Evolutionary conservation across 1,139 yeast genomes (phyloP), one percentile per base, ranked within the genome.

Genomic region (Suhomyces bokatorum): DNA sequence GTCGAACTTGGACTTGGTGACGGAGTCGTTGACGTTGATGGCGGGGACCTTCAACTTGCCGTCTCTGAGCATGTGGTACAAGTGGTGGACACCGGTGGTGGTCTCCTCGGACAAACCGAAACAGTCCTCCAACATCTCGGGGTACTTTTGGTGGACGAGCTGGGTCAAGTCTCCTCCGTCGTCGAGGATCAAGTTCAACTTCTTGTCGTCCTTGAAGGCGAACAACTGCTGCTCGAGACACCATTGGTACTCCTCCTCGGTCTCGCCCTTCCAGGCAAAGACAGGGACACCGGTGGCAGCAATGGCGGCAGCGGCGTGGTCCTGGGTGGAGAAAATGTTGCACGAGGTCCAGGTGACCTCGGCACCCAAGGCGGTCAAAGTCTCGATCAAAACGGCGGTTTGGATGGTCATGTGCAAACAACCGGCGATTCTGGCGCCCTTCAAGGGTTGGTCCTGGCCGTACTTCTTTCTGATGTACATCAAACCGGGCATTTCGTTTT

Each of bases 241-340:
- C 99, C 99, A 93, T 66, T 84, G 72, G 85, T 93, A 93, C 80
- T 93, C 99, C 80, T 93, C 99, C 75, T 93, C 99, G 73, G 99
- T 89, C 83, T 93, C 99, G 70, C 99, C 99, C 83, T 93, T 93
- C 99, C 99, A 95, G 65, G 99, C 99, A 63, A 90, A 95, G 58
- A 95, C 99, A 69, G 99, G 99, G 51, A 93, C 95, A 78, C 99
- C 99, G 60, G 97, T 76, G 62, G 99, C 99, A 62, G 99, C 99
- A 73, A 95, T 93, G 64, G 99, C 99, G 66, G 99, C 98, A 65
- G 99, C 99, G 60, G 98, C 98, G 72, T 93, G 98, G 77, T 93
- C 99, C 80, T 93, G 99, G 57, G 99, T 93, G 60, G 98, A 93
- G 87, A 89, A 93, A 66, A 93, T 93, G 96, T 93, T 93, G 84